A percentile compares a stretch with the other conserved stretches of the same genome.
phyloP scores from a whole-genome alignment of 441 rosid species.

The Aquilaria agallochum region DNA sequence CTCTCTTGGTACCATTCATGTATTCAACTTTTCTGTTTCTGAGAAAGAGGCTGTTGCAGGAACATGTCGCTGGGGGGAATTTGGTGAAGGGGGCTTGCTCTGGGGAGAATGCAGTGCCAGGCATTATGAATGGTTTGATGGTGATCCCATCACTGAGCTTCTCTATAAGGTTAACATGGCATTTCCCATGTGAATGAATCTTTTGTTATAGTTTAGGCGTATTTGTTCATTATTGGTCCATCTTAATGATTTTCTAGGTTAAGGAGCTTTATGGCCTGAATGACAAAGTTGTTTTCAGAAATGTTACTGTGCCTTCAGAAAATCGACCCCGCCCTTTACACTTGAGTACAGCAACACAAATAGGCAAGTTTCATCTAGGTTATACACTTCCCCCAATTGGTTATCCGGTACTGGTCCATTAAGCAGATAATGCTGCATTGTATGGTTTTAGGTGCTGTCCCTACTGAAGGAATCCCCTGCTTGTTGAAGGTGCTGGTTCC shows the following conservation, averaged over 20 bases:
- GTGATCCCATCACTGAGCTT: conserved; percentile 62
- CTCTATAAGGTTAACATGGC: conserved; percentile 49
- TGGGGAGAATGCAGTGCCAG: conserved; percentile 93
- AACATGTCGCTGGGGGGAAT: conserved; percentile 96
- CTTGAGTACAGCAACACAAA: conserved; percentile 95
- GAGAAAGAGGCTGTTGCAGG: conserved; percentile 37
- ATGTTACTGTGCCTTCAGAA: conserved; percentile 70
- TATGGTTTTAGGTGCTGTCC: conserved; percentile 65
- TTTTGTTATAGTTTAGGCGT: conserved; percentile 5
- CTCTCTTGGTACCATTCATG: not conserved
- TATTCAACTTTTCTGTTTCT: conserved; percentile 1
- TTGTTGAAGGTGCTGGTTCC: conserved; percentile 95
- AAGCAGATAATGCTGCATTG: conserved; percentile 8
- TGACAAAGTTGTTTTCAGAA: conserved; percentile 66
- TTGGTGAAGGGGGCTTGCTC: conserved; percentile 89
- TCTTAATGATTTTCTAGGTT: conserved; percentile 40
- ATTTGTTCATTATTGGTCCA: conserved; percentile 1
- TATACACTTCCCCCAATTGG: conserved; percentile 13
- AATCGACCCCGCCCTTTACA: conserved; percentile 83
- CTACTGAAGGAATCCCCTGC: conserved; percentile 98
- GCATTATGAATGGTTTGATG: conserved; percentile 94
- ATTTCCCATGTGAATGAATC: conserved; percentile 1
- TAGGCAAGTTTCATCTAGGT: conserved; percentile 51
- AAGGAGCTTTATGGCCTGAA: conserved; percentile 95
- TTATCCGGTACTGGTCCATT: conserved; percentile 1